These are phyloP conservation scores for Anthracocystis setariae DNA, from an alignment of 1,284 basidiomycete species.

Conservation along the genomic window DNA sequence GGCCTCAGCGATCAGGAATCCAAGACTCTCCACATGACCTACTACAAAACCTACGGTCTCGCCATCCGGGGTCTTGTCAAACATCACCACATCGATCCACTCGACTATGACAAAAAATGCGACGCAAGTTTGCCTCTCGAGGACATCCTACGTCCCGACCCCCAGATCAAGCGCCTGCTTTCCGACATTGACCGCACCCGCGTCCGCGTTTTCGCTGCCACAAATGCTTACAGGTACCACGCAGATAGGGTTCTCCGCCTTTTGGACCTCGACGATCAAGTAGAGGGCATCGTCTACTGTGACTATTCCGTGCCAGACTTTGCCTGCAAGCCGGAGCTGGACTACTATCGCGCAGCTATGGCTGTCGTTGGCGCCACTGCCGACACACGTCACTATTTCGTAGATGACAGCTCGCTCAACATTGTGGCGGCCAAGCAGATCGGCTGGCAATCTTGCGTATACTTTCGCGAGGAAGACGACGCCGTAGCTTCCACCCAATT, in stretches of 20 bases:
- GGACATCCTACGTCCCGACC: slow-evolving; percentile 78
- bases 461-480: slow-evolving; percentile 54
- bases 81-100: slow-evolving; percentile 83
- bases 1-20: slow-evolving; percentile 79
- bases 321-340: slow-evolving; percentile 80
- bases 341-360: slow-evolving; percentile 59
- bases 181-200: slow-evolving; percentile 81
- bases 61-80: slow-evolving; percentile 83
- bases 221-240: slow-evolving; percentile 73
- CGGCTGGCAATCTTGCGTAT: slow-evolving; percentile 62
- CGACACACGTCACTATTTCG: slow-evolving; percentile 55
- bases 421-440: slow-evolving; percentile 56
- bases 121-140: slow-evolving; percentile 85
- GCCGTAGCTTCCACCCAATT: slow-evolving; percentile 6
- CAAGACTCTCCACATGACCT: slow-evolving; percentile 76
- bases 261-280: slow-evolving; percentile 77
- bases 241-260: slow-evolving; percentile 82
- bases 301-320: slow-evolving; percentile 78
- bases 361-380: slow-evolving; percentile 36
- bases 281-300: slow-evolving; percentile 84
- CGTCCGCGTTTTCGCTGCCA: slow-evolving; percentile 71
- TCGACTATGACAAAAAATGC: slow-evolving; percentile 86
- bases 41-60: slow-evolving; percentile 81
- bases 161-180: slow-evolving; percentile 75
- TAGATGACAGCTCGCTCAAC: slow-evolving; percentile 65